Evolutionary conservation across 768 basidiomycete species (phyloP).

Genomic region (Tephrocybe sp.): DNA sequence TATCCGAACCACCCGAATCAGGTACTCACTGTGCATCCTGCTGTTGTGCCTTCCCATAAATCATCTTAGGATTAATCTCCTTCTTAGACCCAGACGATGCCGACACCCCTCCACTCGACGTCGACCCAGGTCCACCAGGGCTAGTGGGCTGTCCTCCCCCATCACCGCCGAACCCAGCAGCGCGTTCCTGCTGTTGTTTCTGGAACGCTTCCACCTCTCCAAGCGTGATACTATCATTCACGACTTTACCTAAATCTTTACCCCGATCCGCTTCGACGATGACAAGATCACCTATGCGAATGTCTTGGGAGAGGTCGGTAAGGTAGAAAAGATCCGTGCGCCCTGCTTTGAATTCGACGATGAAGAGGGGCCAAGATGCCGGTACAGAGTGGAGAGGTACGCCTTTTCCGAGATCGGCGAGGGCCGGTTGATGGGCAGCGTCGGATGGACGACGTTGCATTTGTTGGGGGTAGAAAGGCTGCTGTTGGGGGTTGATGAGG

Average conservation of each 20-base stretch:
- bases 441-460: slow-evolving; percentile 43
- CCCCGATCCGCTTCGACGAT: slow-evolving; percentile 97
- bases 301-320: slow-evolving; percentile 57
- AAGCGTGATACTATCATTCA: slow-evolving; percentile 87
- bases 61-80: slow-evolving; percentile 96
- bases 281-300: slow-evolving; percentile 86
- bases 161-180: slow-evolving; percentile 29
- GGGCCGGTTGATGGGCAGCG: slow-evolving; percentile 27
- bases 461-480: slow-evolving; percentile 41
- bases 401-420: slow-evolving; percentile 79
- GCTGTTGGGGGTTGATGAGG: slow-evolving; percentile 44
- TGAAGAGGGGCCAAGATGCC: slow-evolving; percentile 84
- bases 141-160: slow-evolving; percentile 31
- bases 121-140: slow-evolving; percentile 25
- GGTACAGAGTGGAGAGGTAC: slow-evolving; percentile 84
- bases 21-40: slow-evolving; percentile 72
- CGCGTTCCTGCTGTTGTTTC: slow-evolving; percentile 67
- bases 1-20: background rate
- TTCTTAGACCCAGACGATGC: slow-evolving; percentile 62
- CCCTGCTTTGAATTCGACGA: slow-evolving; percentile 96
- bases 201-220: slow-evolving; percentile 91
- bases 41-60: slow-evolving; percentile 81
- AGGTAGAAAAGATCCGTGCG: slow-evolving; percentile 93
- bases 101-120: slow-evolving; percentile 16
- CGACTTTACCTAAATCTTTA: slow-evolving; percentile 87